Base-by-base conservation (phyloP, 2,329 filamentous ascomycete genomes). In the Amylocarpus encephaloides region DNA sequence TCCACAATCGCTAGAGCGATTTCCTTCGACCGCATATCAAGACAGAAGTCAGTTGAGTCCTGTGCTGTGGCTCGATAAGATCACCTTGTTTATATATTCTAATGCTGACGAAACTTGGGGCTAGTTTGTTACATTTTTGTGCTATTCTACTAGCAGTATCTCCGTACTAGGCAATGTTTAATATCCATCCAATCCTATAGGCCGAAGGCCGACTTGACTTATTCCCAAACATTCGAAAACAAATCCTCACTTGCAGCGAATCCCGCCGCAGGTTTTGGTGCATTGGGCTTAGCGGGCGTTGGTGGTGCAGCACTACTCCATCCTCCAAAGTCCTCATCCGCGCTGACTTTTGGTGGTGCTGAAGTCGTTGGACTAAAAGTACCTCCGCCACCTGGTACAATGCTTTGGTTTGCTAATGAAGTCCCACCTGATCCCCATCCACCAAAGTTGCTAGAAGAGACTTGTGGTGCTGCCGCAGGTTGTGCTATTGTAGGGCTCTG, bases 151-250 rank as follows among this genome's bases (percentile, higher is more conserved):
- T 53, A 47, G 45, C 49, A 46, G 16, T 13, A 41, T 22, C 19
- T 32, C 16, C 29, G 41, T 44, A 26, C 43, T 43, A 34, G 22
- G 22, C 34, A 44, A 45, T 43, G 33, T 22, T 45, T 12, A 26
- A 16, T 22, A 40, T 41, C 41, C 29, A 36, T 50, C 42, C 32
- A 45, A 41, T 22, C 18, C 18, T n/a, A 3, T 30, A 35, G 30
- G 29, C 12, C 26, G 19, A 51, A 10, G 29, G 46, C n/a, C n/a
- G 12, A 29, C 12, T 36, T 49, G 46, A n/a, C 43, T 60, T 55
- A 96, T 71, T 90, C 80, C 92, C 92, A 97, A 44, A 97, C 92
- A 68, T 97, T 97, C 30, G 86, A 90, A 70, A 97, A 97, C 62
- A 97, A 68, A 71, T 97, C 92, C 58, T 96, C 92, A 48, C 80